phyloP scores from a whole-genome alignment of 106 monocot genomes.

The Dioscorea alata region DNA sequence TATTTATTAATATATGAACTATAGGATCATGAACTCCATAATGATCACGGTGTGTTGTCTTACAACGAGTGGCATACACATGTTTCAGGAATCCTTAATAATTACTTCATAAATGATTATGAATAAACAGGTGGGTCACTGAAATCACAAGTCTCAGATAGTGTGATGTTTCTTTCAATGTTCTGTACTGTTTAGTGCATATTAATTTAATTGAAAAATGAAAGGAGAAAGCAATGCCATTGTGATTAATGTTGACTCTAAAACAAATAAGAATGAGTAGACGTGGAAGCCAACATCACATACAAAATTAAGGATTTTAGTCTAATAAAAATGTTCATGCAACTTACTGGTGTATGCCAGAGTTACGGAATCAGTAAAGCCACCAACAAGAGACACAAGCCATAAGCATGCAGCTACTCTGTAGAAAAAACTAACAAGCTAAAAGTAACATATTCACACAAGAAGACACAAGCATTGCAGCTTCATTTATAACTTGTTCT shows the following conservation, averaged over 20 bases:
- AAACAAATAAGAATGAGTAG: too few relatives aligned
- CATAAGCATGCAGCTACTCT: slow-evolving; percentile 40
- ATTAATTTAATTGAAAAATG: too few relatives aligned
- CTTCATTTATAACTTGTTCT: slow-evolving; percentile 32
- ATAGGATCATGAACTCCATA: too few relatives aligned
- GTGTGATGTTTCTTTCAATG: too few relatives aligned
- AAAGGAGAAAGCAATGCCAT: too few relatives aligned
- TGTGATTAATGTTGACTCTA: too few relatives aligned
- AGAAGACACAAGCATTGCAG: slow-evolving; percentile 29
- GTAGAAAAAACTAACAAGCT: slow-evolving; percentile 42
- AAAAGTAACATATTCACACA: slow-evolving; percentile 38
- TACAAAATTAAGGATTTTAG: too few relatives aligned
- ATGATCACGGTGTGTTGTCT: too few relatives aligned
- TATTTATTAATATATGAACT: too few relatives aligned
- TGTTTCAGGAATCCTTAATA: neutral
- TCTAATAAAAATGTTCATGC: neutral
- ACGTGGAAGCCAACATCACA: too few relatives aligned
- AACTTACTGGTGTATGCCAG: slow-evolving; percentile 49
- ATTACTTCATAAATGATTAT: neutral
- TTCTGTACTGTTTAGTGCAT: too few relatives aligned
- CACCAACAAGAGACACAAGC: slow-evolving; percentile 51
- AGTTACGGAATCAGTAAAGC: slow-evolving; percentile 51
- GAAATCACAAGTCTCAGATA: too few relatives aligned
- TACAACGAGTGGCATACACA: neutral
- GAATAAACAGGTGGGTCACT: neutral